These are phyloP conservation scores for Setaria italica DNA, from an alignment of 202 grass and related monocot species.

Conservation along the genomic window DNA sequence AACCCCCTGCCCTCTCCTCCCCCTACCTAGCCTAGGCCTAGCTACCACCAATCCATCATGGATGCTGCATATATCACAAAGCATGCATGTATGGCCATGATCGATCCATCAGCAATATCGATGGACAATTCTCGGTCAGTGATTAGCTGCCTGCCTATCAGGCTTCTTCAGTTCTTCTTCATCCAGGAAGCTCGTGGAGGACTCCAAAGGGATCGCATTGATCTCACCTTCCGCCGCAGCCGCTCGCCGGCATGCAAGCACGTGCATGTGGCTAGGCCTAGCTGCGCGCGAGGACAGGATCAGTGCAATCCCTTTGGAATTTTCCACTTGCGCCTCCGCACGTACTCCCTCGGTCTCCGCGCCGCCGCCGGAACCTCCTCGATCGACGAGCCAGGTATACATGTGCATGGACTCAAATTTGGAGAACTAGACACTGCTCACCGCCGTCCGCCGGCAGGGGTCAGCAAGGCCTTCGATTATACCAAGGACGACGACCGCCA, in stretches of 20 bases:
- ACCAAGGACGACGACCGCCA: too few relatives aligned
- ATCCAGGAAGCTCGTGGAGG: slow-evolving; percentile 59
- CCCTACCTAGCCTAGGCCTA: background rate
- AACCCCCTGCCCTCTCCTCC: background rate
- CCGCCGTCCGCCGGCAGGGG: background rate
- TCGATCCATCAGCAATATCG: background rate
- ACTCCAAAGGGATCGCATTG: slow-evolving; percentile 98
- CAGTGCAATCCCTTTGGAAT: slow-evolving; percentile 94
- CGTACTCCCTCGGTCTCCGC: background rate
- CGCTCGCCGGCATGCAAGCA: background rate
- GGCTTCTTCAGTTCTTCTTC: background rate
- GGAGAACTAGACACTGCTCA: too few relatives aligned
- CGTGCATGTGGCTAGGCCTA: too few relatives aligned
- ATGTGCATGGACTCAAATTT: too few relatives aligned
- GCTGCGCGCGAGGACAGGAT: slow-evolving; percentile 44
- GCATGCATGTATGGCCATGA: too few relatives aligned
- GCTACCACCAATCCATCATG: background rate
- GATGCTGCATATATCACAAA: too few relatives aligned
- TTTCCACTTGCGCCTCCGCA: slow-evolving; percentile 53
- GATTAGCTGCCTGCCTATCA: background rate
- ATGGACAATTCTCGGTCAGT: background rate
- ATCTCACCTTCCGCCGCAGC: slow-evolving; percentile 41
- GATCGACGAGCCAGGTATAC: background rate
- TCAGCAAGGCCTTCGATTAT: background rate
- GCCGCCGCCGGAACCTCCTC: background rate